phyloP scores from a whole-genome alignment of 345 rosid genomes.

The Brassica rapa region DNA sequence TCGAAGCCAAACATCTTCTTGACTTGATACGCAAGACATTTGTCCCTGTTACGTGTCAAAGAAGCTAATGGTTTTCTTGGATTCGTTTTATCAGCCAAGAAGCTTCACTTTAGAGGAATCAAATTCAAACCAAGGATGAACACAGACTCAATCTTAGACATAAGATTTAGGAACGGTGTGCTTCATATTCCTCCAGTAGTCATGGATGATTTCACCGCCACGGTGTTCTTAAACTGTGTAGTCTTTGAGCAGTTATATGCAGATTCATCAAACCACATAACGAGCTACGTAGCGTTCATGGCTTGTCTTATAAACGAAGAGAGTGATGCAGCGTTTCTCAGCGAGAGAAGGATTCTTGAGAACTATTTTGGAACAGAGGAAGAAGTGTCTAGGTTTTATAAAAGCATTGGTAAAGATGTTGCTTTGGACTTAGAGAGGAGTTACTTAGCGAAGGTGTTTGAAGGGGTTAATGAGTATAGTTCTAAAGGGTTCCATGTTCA shows the following conservation, averaged over 20 bases:
- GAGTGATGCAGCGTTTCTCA: constrained; percentile 49
- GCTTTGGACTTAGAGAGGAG: constrained; percentile 45
- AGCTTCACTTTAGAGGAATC: constrained; percentile 54
- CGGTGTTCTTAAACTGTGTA: constrained; percentile 53
- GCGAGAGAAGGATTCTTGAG: constrained; percentile 47
- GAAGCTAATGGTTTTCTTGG: constrained; percentile 17
- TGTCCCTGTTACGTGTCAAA: constrained; percentile 28
- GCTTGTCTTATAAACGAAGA: constrained; percentile 54
- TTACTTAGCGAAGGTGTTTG: constrained; percentile 46
- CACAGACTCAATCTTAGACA: constrained; percentile 49
- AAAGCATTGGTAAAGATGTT: constrained; percentile 53
- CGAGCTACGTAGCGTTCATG: constrained; percentile 55
- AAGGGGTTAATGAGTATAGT: constrained; percentile 54
- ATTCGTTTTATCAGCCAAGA: constrained; percentile 47
- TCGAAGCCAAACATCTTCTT: constrained; percentile 49
- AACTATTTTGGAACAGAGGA: constrained; percentile 58
- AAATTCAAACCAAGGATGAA: constrained; percentile 38
- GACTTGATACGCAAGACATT: constrained; percentile 55
- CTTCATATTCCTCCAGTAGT: constrained; percentile 52
- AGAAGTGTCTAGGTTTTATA: constrained; percentile 51
- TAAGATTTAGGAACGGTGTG: constrained; percentile 46
- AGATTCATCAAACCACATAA: constrained; percentile 50
- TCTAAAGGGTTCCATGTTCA: constrained; percentile 48
- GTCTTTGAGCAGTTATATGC: constrained; percentile 58
- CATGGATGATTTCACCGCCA: constrained; percentile 46